Conservation (phyloP, 129 eudicot species). For the Daucus carota region DNA sequence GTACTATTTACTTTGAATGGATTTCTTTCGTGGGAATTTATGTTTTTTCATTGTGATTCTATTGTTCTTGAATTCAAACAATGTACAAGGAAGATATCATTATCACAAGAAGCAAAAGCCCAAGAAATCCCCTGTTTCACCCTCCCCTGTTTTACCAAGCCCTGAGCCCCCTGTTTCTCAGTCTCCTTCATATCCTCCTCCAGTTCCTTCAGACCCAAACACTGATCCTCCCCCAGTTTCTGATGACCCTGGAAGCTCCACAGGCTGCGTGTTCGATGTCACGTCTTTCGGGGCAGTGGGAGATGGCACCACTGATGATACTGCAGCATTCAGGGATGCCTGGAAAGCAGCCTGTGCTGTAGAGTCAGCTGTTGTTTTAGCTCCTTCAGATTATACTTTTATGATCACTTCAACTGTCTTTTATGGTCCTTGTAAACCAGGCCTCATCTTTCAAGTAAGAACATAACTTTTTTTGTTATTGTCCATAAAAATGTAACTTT, state of each 20-base stretch:
- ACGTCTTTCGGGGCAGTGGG: conserved; percentile 71
- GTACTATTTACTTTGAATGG: conserved; percentile 22
- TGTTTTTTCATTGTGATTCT: conserved; percentile 14
- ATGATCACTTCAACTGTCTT: conserved; percentile 72
- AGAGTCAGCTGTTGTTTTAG: conserved; percentile 60
- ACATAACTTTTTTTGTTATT: background rate
- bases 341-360: conserved; percentile 94
- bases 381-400: conserved; percentile 44
- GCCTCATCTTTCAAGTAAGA: conserved; percentile 79
- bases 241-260: conserved; percentile 21
- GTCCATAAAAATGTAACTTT: background rate
- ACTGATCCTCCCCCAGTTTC: conserved; percentile 15
- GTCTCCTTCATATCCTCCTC: conserved; percentile 6
- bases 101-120: conserved; percentile 35
- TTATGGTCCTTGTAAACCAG: conserved; percentile 90
- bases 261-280: conserved; percentile 55
- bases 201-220: conserved; percentile 19
- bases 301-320: conserved; percentile 77
- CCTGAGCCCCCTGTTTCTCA: conserved; percentile 25
- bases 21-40: conserved; percentile 5
- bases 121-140: conserved; percentile 8
- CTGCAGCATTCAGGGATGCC: conserved; percentile 69
- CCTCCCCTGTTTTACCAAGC: conserved; percentile 7
- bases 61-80: conserved; percentile 21
- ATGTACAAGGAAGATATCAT: conserved; percentile 48